Conservation (phyloP, 257 asterid genomes). For the Cruciata laevipes region DNA sequence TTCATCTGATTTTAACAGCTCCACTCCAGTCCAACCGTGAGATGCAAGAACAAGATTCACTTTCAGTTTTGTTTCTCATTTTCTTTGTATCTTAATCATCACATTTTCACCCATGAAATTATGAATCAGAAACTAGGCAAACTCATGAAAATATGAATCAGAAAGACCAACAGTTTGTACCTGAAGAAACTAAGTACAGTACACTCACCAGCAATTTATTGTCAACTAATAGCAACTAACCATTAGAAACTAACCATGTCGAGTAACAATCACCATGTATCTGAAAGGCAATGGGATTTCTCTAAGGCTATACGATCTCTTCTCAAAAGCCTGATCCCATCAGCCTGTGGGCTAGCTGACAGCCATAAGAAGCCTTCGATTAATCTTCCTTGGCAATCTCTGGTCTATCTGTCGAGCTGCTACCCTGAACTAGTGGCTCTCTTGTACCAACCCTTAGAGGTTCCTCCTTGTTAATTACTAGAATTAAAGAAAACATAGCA, state of each 20-base stretch:
- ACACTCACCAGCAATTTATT: background rate
- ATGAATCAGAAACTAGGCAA: background rate
- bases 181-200: background rate
- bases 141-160: background rate
- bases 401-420: background rate
- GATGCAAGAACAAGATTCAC: background rate
- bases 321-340: background rate
- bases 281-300: background rate
- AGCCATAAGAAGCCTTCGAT: background rate
- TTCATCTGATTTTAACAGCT: background rate
- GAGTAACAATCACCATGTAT: background rate
- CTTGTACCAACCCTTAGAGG: conserved; percentile 5
- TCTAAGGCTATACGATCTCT: background rate
- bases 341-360: background rate
- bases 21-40: background rate
- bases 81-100: background rate
- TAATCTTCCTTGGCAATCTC: conserved; percentile 6
- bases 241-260: background rate
- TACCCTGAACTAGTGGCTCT: background rate
- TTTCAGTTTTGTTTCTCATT: too few relatives aligned
- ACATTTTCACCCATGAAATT: background rate
- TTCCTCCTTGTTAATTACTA: conserved; percentile 4
- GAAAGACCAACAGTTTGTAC: background rate
- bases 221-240: background rate
- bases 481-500: conserved; percentile 5